Evolutionary conservation across 2,329 filamentous ascomycete species (phyloP), one percentile per base, ranked within the genome.

Genomic region (Xylaria polymorpha): DNA sequence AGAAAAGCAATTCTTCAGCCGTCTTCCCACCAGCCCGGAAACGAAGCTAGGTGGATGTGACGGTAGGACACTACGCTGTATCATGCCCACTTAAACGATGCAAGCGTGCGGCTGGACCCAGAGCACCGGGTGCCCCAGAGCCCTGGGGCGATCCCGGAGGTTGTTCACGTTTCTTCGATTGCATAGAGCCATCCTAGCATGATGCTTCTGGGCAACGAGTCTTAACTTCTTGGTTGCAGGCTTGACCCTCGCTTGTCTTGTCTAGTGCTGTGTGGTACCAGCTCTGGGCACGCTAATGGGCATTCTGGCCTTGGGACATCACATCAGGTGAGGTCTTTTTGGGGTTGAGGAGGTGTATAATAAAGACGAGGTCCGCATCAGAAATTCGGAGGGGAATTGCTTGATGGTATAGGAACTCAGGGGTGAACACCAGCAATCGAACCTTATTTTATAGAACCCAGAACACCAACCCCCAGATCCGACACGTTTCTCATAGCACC

Each of bases 171-270:
- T 9, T 29, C 32, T 25, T 14, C 3, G 22, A 51, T 25, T 32
- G 22, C n/a, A 25, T 15, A 20, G 35, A 61, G 48, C 4, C n/a
- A 53, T 67, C 41, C 64, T 12, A 15, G 41, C 43, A 64, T 48
- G 4, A 29, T 20, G 43, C n/a, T 37, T 64, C 63, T 69, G 55
- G 59, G 64, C 61, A 58, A 29, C 62, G 8, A 46, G 58, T 51
- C 46, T 57, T 55, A 39, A 56, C 55, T 50, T 69, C 67, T 62
- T 69, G 64, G 67, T 25, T 41, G 63, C 37, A 43, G 41, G 67
- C 67, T 69, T 66, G 29, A 37, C 46, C 39, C 20, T 68, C 50
- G 15, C 56, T 65, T 55, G 56, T 51, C 41, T 22, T 61, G 20
- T 59, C 61, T 35, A 50, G 62, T 51, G 41, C 44, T 41, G 29